Percentiles rank a stretch among this genome's conserved stretches.
Conservation (phyloP, 2,329 filamentous ascomycete species). For the Aspergillus sp. region DNA sequence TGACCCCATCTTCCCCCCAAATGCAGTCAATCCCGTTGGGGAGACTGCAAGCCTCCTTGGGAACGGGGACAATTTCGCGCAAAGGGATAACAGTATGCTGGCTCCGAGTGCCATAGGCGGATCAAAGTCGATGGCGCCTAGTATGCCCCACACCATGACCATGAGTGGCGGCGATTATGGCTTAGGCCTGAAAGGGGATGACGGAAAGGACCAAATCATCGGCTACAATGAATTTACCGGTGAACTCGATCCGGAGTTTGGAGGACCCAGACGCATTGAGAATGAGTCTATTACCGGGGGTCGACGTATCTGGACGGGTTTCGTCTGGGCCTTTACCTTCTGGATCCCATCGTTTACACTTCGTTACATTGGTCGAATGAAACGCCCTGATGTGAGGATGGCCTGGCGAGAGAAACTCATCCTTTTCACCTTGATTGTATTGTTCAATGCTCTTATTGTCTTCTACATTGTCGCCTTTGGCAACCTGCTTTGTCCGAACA, state of each 20-base stretch:
- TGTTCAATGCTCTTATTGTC: conserved; percentile 72
- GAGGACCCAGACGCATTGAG: conserved; percentile 65
- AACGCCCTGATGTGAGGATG: conserved; percentile 89
- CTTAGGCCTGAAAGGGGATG: conserved; percentile 76
- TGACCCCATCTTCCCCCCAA: conserved; percentile 62
- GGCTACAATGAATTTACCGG: conserved; percentile 64
- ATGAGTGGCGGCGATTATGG: conserved; percentile 80
- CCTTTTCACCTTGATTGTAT: conserved; percentile 65
- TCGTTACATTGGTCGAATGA: conserved; percentile 82
- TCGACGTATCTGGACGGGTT: conserved; percentile 67
- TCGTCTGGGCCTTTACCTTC: conserved; percentile 82
- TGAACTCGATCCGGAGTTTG: conserved; percentile 66
- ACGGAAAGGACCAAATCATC: conserved; percentile 56
- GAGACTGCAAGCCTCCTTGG: conserved; percentile 54
- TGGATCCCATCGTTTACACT: conserved; percentile 87
- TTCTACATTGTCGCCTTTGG: conserved; percentile 92
- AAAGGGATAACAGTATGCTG: conserved; percentile 37
- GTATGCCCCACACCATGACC: conserved; percentile 45
- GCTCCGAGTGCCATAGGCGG: conserved; percentile 40
- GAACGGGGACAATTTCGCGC: conserved; percentile 58
- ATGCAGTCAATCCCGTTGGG: conserved; percentile 47
- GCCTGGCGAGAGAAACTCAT: conserved; percentile 95
- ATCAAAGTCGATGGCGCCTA: conserved; percentile 45
- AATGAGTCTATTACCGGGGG: conserved; percentile 54
- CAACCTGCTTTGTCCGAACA: conserved; percentile 77